Base-by-base conservation (phyloP, 1,139 yeast genomes). In the Protomyces arabidopsidicola region DNA sequence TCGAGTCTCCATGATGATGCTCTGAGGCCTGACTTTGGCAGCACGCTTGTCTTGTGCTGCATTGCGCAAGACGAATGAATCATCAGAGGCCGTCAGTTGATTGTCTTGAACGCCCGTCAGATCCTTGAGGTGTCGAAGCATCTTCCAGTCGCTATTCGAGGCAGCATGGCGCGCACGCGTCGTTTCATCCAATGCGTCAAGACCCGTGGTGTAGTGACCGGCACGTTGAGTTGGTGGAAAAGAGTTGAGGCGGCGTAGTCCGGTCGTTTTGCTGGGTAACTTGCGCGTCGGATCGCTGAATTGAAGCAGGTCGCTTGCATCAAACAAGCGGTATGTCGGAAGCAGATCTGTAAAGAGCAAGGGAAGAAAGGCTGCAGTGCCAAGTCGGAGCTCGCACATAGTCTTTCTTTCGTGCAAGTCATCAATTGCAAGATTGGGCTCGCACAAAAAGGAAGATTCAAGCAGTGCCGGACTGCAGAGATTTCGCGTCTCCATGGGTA, bases 281-380 rank as follows among this genome's bases (percentile, higher is more conserved):
- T 31, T 51, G 2, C 42, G 38, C 12, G 24, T 16, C 9, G 53
- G 53, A 6, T 67, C 69, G 18, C 66, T 67, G 6, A 66, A 63
- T 14, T 68, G 67, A 14, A 67, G 45, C n/a, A 68, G 38, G 48
- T 66, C 67, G 36, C 55, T 52, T 20, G 62, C 67, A 6, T 68
- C 81, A 68, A 84, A 85, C 16, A 86, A 75, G 59, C 82, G 78
- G 71, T 83, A 85, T 18, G 76, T 74, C 12, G 86, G 82, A 16
- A 81, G 71, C 14, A 80, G 69, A 55, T 82, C 84, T 2, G 86
- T 84, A 71, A 86, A 86, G 59, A 86, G 70, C 14, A 85, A 76
- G 1, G 90, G 87, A 16, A 85, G 73, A 68, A 82, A 84, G 1
- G 85, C 79, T 2, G 89, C 90, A 3, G 81, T 76, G 35, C 81